Base-by-base conservation (phyloP, 352 stramenopile species). In the Globisporangium yorkense region DNA sequence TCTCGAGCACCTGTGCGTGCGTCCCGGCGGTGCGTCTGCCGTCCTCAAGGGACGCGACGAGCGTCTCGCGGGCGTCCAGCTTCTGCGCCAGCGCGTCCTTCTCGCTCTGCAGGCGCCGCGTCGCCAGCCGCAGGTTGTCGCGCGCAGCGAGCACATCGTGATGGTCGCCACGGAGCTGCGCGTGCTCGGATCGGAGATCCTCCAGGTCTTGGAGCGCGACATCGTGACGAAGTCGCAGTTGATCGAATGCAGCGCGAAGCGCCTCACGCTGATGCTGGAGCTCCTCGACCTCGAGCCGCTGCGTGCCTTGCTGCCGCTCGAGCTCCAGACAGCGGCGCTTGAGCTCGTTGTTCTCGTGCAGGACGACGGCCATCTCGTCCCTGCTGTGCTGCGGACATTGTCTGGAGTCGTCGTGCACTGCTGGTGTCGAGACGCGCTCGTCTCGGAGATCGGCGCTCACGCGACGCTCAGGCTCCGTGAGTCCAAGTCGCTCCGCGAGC, bases 281-380 rank as follows among this genome's bases (percentile, higher is more conserved):
- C 55, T 56, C 61, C 56, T 37, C 73, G 15, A 64, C 40, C 66
- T 51, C 27, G 61, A 53, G 16, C n/a, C 58, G 54, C n/a, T 75
- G 62, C 3, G 68, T 63, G 12, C 66, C 66, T 0, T 65, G 58
- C 56, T 80, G 62, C 0, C 51, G 44, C 20, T 72, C 71, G 24
- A 87, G 57, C 46, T 82, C 71, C 21, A 82, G 31, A 29, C 75
- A 84, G n/a, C 70, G 64, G 1, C 73, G 77, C 31, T 69, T 66
- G 18, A 84, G 55, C 33, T 69, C 63, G 40, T 85, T 68, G 37
- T 43, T 57, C 44, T 57, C 24, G 10, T 55, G 20, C 33, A 56
- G 16, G 9, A 54, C 40, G 5, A 33, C 47, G 7, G 47, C 35
- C n/a, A 54, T 35, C 24, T 64, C 54, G 21, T 35, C 24, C 24